Evolutionary conservation across 2,329 filamentous ascomycete genomes (phyloP), one percentile per base, ranked within the genome.

Genomic region (Talaromyces sp.): DNA sequence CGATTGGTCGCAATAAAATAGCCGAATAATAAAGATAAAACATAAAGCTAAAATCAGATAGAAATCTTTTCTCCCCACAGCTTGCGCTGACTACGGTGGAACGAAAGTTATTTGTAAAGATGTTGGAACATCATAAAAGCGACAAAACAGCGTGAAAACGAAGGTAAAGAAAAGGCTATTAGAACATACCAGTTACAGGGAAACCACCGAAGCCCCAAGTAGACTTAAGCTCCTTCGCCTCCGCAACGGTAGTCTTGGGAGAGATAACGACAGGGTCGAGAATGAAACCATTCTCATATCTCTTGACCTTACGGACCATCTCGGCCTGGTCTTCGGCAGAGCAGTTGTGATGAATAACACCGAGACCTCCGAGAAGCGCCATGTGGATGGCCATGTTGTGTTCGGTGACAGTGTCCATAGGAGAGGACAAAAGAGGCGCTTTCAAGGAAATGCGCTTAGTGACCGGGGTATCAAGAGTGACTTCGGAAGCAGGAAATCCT

Each of bases 321-420:
- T 97, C 93, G 70, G 95, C 95, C 84, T 99, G 95, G 64, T 92
- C 91, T 31, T 98, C 92, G 34, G 93, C 87, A n/a, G 93, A 95
- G 86, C 95, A 99, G 85, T 99, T 99, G 87, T 99, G 95, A 85
- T 99, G 95, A 72, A 99, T 96, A 72, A 99, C 93, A 82, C 95
- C 83, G 4, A 85, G 75, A 64, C 83, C 83, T 72, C 83, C 82
- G 53, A 84, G 79, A 58, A 85, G 78, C 45, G 83, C 82, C 78
- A 85, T 97, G 83, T 97, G 92, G 74, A 99, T 98, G 70, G 95
- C 96, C 96, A 99, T 99, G 79, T 96, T 94, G 82, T 97, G 91
- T 84, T 99, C 95, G 51, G 96, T 99, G 78, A 99, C 95, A 10
- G 95, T 99, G 83, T 99, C 95, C 95, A 99, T 99, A 74, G 96